phyloP scores from a whole-genome alignment of 345 rosid genomes.

The Rubroshorea leprosula region DNA sequence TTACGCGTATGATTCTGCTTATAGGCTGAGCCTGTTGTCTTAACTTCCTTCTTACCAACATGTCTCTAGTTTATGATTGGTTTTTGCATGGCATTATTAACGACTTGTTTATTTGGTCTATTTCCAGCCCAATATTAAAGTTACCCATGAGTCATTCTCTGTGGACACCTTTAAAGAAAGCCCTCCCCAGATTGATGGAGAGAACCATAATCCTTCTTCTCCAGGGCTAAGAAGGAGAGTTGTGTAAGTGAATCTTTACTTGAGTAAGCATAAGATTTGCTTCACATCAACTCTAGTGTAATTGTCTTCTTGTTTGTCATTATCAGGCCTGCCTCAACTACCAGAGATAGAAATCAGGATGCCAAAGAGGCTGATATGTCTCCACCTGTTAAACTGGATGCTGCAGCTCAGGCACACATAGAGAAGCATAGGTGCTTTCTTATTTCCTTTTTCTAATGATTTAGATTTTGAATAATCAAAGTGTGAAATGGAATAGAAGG shows the following conservation, averaged over 20 bases:
- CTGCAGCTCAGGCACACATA: slow-evolving; percentile 55
- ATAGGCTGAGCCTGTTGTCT: not conserved
- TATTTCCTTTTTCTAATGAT: not conserved
- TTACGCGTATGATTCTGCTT: too few species aligned
- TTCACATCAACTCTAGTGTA: not conserved
- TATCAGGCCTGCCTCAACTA: slow-evolving; percentile 39
- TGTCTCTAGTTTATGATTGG: not conserved
- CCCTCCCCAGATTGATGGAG: slow-evolving; percentile 35
- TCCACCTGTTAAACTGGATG: slow-evolving; percentile 60
- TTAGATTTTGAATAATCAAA: not conserved
- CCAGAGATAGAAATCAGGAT: slow-evolving; percentile 40
- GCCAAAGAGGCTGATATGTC: slow-evolving; percentile 36
- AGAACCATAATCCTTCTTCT: slow-evolving; percentile 39
- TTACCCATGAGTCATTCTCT: slow-evolving; percentile 27
- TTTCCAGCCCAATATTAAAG: slow-evolving; percentile 41
- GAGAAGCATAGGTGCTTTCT: slow-evolving; percentile 68
- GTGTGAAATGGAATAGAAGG: not conserved
- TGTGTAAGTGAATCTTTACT: slow-evolving; percentile 41
- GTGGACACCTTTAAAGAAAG: slow-evolving; percentile 33
- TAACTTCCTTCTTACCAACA: not conserved
- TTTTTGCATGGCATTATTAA: not conserved
- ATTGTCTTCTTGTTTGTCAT: not conserved
- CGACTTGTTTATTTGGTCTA: not conserved
- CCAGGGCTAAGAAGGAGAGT: slow-evolving; percentile 78
- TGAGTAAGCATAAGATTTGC: slow-evolving; percentile 1